Percentiles rank a stretch among this genome's conserved stretches.
These are phyloP conservation scores for Funneliformis mosseae DNA, from an alignment of 192 early-diverging fungal genomes.

Conservation along the genomic window DNA sequence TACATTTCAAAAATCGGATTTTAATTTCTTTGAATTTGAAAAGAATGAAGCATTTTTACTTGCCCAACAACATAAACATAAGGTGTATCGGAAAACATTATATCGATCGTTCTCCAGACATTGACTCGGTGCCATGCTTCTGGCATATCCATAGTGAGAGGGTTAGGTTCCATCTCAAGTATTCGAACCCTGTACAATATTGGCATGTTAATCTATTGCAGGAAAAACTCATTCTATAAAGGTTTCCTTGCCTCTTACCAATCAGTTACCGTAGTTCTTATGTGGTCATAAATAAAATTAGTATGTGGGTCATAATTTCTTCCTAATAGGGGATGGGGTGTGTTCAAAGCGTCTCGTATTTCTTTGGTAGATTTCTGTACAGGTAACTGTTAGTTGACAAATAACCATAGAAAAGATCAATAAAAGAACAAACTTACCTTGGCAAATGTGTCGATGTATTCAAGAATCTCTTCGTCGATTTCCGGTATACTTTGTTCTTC, in stretches of 20 bases:
- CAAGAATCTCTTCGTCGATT: conserved; percentile 34
- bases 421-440: conserved; percentile 20
- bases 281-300: conserved; percentile 30
- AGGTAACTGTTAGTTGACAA: conserved; percentile 12
- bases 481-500: conserved; percentile 25
- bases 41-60: conserved; percentile 17
- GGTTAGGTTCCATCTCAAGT: conserved; percentile 35
- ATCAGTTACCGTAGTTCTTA: conserved; percentile 29
- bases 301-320: conserved; percentile 27
- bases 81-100: conserved; percentile 33
- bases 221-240: conserved; percentile 13
- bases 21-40: not conserved
- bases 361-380: conserved; percentile 29
- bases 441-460: conserved; percentile 31
- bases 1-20: conserved; percentile 32
- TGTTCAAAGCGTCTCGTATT: conserved; percentile 30
- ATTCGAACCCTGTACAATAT: conserved; percentile 26
- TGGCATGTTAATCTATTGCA: conserved; percentile 19
- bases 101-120: conserved; percentile 36
- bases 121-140: conserved; percentile 35
- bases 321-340: conserved; percentile 28
- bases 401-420: not conserved
- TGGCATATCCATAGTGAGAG: conserved; percentile 29
- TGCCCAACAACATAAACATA: conserved; percentile 36
- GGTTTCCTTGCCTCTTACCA: conserved; percentile 6